phyloP scores from a whole-genome alignment of 2,329 filamentous ascomycete genomes.

The Coniochaeta sp. region DNA sequence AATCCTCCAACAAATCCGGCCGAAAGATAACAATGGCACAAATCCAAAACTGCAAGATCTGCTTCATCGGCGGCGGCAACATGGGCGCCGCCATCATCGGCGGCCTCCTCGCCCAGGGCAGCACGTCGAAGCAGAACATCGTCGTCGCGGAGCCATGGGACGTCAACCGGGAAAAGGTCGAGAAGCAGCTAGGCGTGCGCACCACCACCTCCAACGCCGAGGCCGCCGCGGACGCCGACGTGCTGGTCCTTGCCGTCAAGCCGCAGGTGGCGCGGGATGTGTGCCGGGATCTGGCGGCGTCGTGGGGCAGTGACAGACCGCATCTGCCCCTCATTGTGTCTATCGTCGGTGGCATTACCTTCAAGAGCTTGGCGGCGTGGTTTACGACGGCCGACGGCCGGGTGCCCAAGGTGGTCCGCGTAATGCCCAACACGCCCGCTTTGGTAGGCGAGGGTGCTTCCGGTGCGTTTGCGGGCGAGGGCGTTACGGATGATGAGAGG shows the following conservation, averaged over 20 bases:
- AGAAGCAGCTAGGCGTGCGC: slow-evolving; percentile 31
- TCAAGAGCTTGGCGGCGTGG: slow-evolving; percentile 35
- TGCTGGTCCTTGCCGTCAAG: slow-evolving; percentile 43
- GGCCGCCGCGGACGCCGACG: slow-evolving; percentile 32
- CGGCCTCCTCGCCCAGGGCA: slow-evolving; percentile 35
- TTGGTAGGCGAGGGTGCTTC: slow-evolving; percentile 42
- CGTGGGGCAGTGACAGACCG: slow-evolving; percentile 22
- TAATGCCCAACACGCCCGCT: slow-evolving; percentile 46
- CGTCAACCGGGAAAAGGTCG: slow-evolving; percentile 42
- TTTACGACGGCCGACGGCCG: slow-evolving; percentile 26
- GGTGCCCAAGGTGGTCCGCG: slow-evolving; percentile 36
- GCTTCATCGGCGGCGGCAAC: slow-evolving; percentile 39
- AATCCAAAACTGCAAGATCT: slow-evolving; percentile 16
- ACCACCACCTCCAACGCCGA: slow-evolving; percentile 39
- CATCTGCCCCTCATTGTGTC: slow-evolving; percentile 36
- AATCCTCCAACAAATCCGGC: neutral
- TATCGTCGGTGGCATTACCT: slow-evolving; percentile 41
- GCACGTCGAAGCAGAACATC: slow-evolving; percentile 32
- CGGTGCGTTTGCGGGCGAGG: slow-evolving; percentile 34
- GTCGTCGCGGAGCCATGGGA: slow-evolving; percentile 43
- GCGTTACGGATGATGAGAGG: slow-evolving; percentile 33
- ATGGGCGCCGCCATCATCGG: slow-evolving; percentile 46
- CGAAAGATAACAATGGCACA: neutral
- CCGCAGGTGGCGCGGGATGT: slow-evolving; percentile 40
- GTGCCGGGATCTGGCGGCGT: slow-evolving; percentile 35